These are phyloP conservation scores for Termitomyces sp. DNA, from an alignment of 768 basidiomycete species.

Conservation along the genomic window DNA sequence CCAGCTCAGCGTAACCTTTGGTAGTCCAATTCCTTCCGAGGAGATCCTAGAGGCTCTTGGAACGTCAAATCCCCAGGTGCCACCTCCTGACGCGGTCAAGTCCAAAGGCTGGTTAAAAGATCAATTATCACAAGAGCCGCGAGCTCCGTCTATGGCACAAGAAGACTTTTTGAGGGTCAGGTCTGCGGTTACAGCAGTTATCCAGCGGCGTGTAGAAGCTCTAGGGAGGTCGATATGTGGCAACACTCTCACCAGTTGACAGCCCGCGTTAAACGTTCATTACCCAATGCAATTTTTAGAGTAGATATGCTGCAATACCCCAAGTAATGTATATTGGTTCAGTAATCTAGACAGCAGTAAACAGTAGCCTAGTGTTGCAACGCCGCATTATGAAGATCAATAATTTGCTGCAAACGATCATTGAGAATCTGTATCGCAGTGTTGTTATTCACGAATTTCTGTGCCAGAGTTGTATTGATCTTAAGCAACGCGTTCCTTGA, in stretches of 20 bases:
- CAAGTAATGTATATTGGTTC: neutral
- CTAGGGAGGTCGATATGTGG: slow-evolving; percentile 51
- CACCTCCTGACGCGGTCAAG: slow-evolving; percentile 6
- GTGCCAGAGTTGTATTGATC: neutral
- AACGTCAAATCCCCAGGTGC: neutral
- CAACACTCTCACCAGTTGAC: slow-evolving; percentile 19
- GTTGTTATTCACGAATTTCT: neutral
- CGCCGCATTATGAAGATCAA: slow-evolving; percentile 14
- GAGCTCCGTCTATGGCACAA: neutral
- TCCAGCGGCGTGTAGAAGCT: slow-evolving; percentile 51
- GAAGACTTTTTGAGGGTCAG: slow-evolving; percentile 37
- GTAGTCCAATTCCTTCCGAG: slow-evolving; percentile 57
- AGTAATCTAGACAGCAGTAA: slow-evolving; percentile 1
- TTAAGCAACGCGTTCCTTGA: slow-evolving; percentile 5
- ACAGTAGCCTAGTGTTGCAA: neutral
- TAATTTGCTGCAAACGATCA: slow-evolving; percentile 13
- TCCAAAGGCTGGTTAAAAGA: slow-evolving; percentile 21
- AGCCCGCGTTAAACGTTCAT: neutral
- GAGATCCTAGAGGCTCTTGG: slow-evolving; percentile 25
- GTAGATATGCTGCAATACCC: slow-evolving; percentile 3
- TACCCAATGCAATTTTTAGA: neutral
- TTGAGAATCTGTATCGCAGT: slow-evolving; percentile 10
- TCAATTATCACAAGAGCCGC: neutral
- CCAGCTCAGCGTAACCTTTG: slow-evolving; percentile 74
- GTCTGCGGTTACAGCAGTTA: slow-evolving; percentile 47